Conservation (phyloP, 2,329 filamentous ascomycete species). For the Colletotrichum theobromicola region DNA sequence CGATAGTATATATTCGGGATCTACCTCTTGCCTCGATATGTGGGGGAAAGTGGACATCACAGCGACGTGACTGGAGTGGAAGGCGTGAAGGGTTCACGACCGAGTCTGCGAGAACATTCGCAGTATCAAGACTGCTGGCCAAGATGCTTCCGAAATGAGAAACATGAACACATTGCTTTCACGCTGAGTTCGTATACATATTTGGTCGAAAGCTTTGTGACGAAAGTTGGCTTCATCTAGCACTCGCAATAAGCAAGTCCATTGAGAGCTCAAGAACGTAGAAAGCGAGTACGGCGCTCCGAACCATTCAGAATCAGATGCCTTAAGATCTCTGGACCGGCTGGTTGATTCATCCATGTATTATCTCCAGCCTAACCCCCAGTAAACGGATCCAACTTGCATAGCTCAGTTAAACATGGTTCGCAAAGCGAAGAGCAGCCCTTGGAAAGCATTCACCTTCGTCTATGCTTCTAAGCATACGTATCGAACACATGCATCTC, state of each 20-base stretch:
- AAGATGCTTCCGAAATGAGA: accelerated
- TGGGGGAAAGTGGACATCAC: accelerated
- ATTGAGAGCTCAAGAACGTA: no score
- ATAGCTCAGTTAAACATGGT: no score
- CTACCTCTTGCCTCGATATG: accelerated
- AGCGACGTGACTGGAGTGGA: not conserved
- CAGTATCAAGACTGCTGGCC: not conserved
- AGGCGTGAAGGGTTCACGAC: accelerated
- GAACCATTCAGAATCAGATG: no score
- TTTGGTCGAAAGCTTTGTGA: accelerated
- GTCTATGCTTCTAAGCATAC: no score
- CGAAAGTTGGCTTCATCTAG: not conserved
- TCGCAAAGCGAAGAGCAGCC: no score
- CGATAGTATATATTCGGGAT: accelerated
- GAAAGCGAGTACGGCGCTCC: no score
- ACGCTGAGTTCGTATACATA: not conserved
- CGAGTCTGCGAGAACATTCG: not conserved
- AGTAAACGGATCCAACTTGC: no score
- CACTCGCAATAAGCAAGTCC: not conserved
- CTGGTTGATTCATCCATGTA: no score
- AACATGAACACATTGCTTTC: not conserved
- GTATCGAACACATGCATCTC: no score
- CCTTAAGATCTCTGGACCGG: no score
- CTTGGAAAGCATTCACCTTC: no score
- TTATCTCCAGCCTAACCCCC: no score